Conservation (phyloP, 345 rosid genomes). For the Trapa bicornis region DNA sequence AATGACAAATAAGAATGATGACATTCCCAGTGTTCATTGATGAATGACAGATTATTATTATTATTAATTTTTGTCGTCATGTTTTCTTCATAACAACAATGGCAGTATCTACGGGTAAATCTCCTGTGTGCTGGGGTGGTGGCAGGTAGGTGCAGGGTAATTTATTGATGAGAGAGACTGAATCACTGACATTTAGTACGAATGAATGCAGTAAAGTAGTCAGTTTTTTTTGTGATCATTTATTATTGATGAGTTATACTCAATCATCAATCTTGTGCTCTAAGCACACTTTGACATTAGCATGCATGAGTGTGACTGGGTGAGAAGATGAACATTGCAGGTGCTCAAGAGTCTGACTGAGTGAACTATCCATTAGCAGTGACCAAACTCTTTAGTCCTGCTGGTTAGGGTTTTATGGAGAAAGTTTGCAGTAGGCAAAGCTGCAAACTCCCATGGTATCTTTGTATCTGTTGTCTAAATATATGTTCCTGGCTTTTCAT, state of each 20-base stretch:
- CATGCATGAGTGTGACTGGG: too few relatives aligned
- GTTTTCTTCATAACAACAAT: not conserved
- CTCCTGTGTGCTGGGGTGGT: not conserved
- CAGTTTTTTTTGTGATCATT: not conserved
- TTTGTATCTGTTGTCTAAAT: conserved; percentile 19
- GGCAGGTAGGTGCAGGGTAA: not conserved
- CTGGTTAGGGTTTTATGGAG: not conserved
- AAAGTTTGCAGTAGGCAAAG: conserved; percentile 15
- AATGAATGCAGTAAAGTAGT: not conserved
- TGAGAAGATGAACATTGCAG: too few relatives aligned
- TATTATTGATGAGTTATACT: not conserved
- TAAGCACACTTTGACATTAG: not conserved
- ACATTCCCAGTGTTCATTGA: not conserved
- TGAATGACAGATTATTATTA: not conserved
- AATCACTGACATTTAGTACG: conserved; percentile 2
- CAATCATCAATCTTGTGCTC: not conserved
- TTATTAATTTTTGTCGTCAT: not conserved
- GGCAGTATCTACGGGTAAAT: conserved; percentile 3
- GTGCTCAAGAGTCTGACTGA: too few relatives aligned
- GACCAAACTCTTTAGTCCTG: not conserved
- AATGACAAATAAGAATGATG: not conserved
- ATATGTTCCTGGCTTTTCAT: conserved; percentile 9
- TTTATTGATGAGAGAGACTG: not conserved
- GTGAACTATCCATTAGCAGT: not conserved
- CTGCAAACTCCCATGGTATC: conserved; percentile 37